phyloP scores from a whole-genome alignment of 1,139 yeast species.

The Suhomyces guaymorum region DNA sequence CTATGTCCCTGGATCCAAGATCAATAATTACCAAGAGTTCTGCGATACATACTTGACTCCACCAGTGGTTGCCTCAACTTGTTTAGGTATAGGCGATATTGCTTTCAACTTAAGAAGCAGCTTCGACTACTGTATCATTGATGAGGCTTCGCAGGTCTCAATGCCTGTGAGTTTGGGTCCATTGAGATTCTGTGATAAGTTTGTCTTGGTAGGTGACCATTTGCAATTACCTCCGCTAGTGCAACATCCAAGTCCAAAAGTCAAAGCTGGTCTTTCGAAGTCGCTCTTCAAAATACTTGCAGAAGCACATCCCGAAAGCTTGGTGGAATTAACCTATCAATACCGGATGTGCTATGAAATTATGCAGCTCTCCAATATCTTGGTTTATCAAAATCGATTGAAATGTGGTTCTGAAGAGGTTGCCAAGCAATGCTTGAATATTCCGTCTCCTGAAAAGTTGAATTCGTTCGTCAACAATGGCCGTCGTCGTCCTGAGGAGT shows the following conservation, averaged over 20 bases:
- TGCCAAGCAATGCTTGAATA: constrained; percentile 52
- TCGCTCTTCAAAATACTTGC: constrained; percentile 77
- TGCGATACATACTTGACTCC: constrained; percentile 51
- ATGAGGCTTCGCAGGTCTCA: constrained; percentile 95
- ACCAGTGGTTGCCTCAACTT: constrained; percentile 84
- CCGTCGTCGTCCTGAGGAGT: constrained; percentile 6
- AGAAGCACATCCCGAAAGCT: constrained; percentile 68
- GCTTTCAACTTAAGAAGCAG: constrained; percentile 53
- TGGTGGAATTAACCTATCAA: constrained; percentile 75
- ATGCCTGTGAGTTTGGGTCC: constrained; percentile 93
- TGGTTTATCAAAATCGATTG: constrained; percentile 73
- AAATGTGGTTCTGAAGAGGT: constrained; percentile 72
- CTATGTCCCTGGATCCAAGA: constrained; percentile 50
- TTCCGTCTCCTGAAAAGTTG: constrained; percentile 41
- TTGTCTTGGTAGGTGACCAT: constrained; percentile 93
- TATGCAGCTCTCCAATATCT: constrained; percentile 75
- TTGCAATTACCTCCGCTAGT: constrained; percentile 88
- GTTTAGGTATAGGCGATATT: constrained; percentile 73
- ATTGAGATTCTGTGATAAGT: constrained; percentile 69
- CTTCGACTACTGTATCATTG: constrained; percentile 92
- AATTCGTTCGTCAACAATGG: constrained; percentile 15
- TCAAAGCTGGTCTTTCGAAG: constrained; percentile 63
- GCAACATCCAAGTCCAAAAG: constrained; percentile 56
- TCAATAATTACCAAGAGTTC: constrained; percentile 49
- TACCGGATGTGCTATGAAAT: constrained; percentile 92